Percentiles rank a stretch among this genome's conserved stretches.
Evolutionary conservation across 75 land plant genomes (phyloP).

Genomic region (Cunninghamia lanceolata): DNA sequence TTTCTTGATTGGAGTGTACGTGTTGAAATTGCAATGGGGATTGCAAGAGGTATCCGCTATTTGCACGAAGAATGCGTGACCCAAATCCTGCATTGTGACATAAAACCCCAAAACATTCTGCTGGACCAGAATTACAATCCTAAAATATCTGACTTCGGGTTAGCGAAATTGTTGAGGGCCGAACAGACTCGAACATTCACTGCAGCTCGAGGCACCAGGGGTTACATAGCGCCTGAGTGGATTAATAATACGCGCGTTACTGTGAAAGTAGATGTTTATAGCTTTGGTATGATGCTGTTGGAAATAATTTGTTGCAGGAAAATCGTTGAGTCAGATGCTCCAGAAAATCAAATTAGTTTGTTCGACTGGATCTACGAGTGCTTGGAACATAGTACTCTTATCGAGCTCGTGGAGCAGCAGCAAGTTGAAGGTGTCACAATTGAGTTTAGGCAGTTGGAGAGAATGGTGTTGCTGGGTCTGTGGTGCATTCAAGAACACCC

Average conservation of each 20-base stretch:
- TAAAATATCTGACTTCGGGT: constrained; percentile 40
- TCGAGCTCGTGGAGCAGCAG: constrained; percentile 28
- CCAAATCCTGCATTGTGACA: constrained; percentile 71
- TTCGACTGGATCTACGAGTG: constrained; percentile 40
- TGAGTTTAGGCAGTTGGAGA: constrained; percentile 23
- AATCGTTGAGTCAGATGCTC: constrained; percentile 16
- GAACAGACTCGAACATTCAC: constrained; percentile 22
- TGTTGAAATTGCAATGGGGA: constrained; percentile 34
- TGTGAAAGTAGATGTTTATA: too few relatives aligned
- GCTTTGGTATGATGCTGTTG: too few relatives aligned
- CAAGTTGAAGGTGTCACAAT: constrained; percentile 10
- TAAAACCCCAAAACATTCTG: constrained; percentile 40
- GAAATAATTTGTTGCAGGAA: too few relatives aligned
- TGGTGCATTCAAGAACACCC: constrained; percentile 66
- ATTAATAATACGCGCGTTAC: constrained; percentile 11
- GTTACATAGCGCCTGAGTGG: constrained; percentile 2
- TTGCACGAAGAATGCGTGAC: constrained; percentile 53
- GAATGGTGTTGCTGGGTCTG: constrained; percentile 33
- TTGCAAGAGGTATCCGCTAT: constrained; percentile 57
- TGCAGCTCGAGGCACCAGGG: constrained; percentile 34
- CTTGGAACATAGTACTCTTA: constrained; percentile 11
- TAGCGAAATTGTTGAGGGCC: constrained; percentile 29
- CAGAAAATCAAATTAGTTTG: constrained; percentile 17
- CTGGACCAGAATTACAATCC: constrained; percentile 24
- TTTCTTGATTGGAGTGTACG: constrained; percentile 32